Conservation (phyloP, 495 filamentous ascomycete genomes). For the Massariosphaeria phaeospora region DNA sequence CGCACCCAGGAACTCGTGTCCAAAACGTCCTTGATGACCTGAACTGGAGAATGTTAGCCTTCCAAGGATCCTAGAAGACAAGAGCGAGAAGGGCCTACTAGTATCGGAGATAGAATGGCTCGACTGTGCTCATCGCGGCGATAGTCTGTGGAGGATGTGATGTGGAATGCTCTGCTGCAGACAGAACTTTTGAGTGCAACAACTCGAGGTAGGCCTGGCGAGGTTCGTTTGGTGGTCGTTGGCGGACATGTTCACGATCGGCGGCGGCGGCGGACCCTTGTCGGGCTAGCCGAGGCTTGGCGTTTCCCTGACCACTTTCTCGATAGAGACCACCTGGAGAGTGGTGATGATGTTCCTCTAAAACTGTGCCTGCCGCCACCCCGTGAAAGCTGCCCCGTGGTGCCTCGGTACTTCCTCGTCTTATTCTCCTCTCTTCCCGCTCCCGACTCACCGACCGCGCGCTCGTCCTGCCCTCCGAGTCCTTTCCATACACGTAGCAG, state of each 20-base stretch:
- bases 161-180: too few species aligned
- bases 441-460: conserved; percentile 1
- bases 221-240: conserved; percentile 1
- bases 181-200: too few species aligned
- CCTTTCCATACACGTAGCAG: conserved; percentile 22
- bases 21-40: conserved; percentile 94
- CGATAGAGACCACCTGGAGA: background rate
- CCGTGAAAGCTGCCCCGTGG: conserved; percentile 1
- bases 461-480: background rate
- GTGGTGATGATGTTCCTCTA: background rate
- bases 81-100: conserved; percentile 78
- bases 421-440: background rate
- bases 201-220: too few species aligned
- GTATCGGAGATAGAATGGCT: conserved; percentile 94
- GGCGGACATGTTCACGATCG: background rate
- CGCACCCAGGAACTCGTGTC: conserved; percentile 95
- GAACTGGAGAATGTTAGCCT: conserved; percentile 67
- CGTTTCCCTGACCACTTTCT: background rate
- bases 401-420: background rate
- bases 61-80: conserved; percentile 96
- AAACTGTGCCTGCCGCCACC: background rate
- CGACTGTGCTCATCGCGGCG: conserved; percentile 52
- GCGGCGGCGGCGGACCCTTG: background rate
- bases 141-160: too few species aligned
- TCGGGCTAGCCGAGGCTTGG: background rate